A percentile compares a stretch with the other conserved stretches of the same genome.
phyloP scores from a whole-genome alignment of 2,329 filamentous ascomycete genomes.

The Leptodontidium sp. region DNA sequence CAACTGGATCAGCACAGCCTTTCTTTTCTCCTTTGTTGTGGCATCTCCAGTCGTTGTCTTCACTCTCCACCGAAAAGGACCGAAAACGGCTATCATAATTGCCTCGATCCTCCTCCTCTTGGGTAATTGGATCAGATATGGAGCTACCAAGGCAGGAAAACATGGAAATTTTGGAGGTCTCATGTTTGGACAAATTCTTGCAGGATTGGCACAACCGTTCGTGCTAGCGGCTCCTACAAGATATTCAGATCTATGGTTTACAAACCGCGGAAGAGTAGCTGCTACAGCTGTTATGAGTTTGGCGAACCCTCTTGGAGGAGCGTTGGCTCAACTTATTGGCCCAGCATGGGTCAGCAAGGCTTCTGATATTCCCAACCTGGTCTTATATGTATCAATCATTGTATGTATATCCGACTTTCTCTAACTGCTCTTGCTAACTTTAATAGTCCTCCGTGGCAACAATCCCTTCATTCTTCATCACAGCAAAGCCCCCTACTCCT shows the following conservation, averaged over 20 bases:
- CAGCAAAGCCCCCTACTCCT: slow-evolving; percentile 78
- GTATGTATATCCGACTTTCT: slow-evolving; percentile 56
- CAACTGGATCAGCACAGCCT: slow-evolving; percentile 92
- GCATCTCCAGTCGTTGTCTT: slow-evolving; percentile 78
- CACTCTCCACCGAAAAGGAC: slow-evolving; percentile 78
- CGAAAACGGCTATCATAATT: slow-evolving; percentile 78
- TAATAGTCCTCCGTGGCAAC: slow-evolving; percentile 66
- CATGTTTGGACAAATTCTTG: slow-evolving; percentile 92
- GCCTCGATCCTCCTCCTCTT: slow-evolving; percentile 77
- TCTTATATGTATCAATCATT: slow-evolving; percentile 85
- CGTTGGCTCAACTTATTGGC: slow-evolving; percentile 85
- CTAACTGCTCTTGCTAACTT: slow-evolving; percentile 23
- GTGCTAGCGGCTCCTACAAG: slow-evolving; percentile 87
- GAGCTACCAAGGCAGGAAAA: slow-evolving; percentile 62
- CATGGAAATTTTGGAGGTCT: slow-evolving; percentile 75
- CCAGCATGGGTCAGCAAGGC: slow-evolving; percentile 74
- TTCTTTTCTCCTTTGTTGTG: slow-evolving; percentile 83
- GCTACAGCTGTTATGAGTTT: slow-evolving; percentile 87
- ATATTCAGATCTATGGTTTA: slow-evolving; percentile 97
- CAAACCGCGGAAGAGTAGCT: slow-evolving; percentile 79
- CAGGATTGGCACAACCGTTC: slow-evolving; percentile 90
- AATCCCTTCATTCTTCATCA: slow-evolving; percentile 84
- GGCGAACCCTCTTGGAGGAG: slow-evolving; percentile 90
- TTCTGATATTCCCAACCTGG: slow-evolving; percentile 77
- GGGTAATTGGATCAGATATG: slow-evolving; percentile 93